A percentile compares a stretch with the other conserved stretches of the same genome.
These are phyloP conservation scores for Digitaria exilis DNA, from an alignment of 202 grass and related monocot species.

Conservation along the genomic window DNA sequence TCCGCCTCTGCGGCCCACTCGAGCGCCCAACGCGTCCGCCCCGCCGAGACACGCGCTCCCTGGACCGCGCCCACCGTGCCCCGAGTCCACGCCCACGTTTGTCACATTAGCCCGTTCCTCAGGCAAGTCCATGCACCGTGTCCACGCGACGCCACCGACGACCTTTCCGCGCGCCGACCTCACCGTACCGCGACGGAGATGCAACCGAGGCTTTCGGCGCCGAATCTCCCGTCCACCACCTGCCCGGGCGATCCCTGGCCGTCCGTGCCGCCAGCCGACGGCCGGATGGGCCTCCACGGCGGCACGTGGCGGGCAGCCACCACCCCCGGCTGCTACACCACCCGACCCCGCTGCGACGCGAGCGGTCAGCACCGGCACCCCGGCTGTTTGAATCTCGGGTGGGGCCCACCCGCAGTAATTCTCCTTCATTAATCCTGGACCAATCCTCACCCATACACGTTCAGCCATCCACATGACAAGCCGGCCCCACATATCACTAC, in stretches of 20 bases:
- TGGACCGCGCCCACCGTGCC: neutral
- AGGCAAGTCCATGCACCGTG: neutral
- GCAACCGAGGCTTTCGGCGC: conserved; percentile 59
- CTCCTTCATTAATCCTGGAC: neutral
- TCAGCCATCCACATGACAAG: rapidly evolving
- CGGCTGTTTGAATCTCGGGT: conserved; percentile 45
- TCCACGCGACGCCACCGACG: conserved; percentile 4
- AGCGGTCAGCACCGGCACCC: conserved; percentile 34
- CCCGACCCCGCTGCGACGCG: conserved; percentile 43
- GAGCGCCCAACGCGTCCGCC: conserved; percentile 26
- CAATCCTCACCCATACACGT: rapidly evolving
- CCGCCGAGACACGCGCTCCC: neutral
- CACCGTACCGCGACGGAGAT: conserved; percentile 40
- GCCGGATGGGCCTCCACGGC: conserved; percentile 1
- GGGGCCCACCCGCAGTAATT: conserved; percentile 35
- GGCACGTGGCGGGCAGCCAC: conserved; percentile 18
- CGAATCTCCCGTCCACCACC: conserved; percentile 47
- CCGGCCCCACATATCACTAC: rapidly evolving
- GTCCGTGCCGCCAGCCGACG: neutral
- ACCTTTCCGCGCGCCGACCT: conserved; percentile 42
- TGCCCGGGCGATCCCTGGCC: neutral
- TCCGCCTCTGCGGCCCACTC: conserved; percentile 18
- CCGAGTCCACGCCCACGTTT: neutral
- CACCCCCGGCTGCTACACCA: neutral
- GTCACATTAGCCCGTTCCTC: neutral